phyloP scores from a whole-genome alignment of 805 yeast species.

The Zygotorulaspora florentina region DNA sequence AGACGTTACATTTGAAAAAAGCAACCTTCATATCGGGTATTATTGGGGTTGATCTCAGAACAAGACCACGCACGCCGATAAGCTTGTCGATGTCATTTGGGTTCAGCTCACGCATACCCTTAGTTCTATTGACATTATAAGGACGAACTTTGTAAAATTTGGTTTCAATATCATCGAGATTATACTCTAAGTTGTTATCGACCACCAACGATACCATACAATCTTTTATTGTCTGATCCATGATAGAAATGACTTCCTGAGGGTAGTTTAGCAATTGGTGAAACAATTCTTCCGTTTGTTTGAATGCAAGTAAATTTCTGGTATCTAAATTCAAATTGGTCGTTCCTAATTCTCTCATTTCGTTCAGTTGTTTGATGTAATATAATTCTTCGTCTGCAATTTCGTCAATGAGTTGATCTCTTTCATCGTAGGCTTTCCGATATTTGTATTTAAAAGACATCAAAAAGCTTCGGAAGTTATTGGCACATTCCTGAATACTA shows the following conservation, averaged over 20 bases:
- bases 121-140: slow-evolving; percentile 64
- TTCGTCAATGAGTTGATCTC: slow-evolving; percentile 34
- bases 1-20: slow-evolving; percentile 89
- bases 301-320: slow-evolving; percentile 68
- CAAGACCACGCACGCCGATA: slow-evolving; percentile 86
- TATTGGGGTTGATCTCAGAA: slow-evolving; percentile 80
- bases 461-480: slow-evolving; percentile 74
- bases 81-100: slow-evolving; percentile 93
- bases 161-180: slow-evolving; percentile 67
- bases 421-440: slow-evolving; percentile 47
- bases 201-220: slow-evolving; percentile 71
- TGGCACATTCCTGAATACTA: slow-evolving; percentile 81
- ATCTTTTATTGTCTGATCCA: slow-evolving; percentile 95
- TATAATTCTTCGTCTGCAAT: slow-evolving; percentile 67
- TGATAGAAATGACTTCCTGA: slow-evolving; percentile 93
- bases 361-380: slow-evolving; percentile 68
- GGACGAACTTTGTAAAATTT: slow-evolving; percentile 86
- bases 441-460: slow-evolving; percentile 78
- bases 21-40: slow-evolving; percentile 98
- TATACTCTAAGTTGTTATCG: slow-evolving; percentile 49
- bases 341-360: slow-evolving; percentile 73
- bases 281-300: slow-evolving; percentile 72
- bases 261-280: slow-evolving; percentile 88
- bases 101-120: slow-evolving; percentile 88
- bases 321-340: slow-evolving; percentile 84